A percentile compares a stretch with the other conserved stretches of the same genome.
phyloP scores from a whole-genome alignment of 1,284 basidiomycete species.

The Malassezia furfur region DNA sequence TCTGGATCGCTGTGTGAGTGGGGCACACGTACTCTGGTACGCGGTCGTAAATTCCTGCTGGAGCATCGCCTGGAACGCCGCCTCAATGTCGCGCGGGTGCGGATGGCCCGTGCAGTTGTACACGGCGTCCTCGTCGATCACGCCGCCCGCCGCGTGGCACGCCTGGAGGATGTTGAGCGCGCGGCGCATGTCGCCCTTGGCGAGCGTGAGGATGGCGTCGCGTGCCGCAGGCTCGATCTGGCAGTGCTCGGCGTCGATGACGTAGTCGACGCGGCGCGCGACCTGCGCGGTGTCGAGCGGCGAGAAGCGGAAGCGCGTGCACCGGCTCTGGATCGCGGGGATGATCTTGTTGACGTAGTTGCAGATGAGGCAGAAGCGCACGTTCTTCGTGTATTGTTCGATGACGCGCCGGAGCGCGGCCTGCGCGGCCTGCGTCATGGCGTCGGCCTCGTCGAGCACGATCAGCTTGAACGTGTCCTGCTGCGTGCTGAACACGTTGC shows the following conservation, averaged over 20 bases:
- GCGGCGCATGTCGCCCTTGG: conserved; percentile 92
- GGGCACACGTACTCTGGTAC: conserved; percentile 62
- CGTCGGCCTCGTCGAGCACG: conserved; percentile 96
- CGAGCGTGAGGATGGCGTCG: conserved; percentile 79
- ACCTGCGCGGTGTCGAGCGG: conserved; percentile 79
- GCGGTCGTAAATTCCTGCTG: conserved; percentile 89
- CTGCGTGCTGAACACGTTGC: conserved; percentile 58
- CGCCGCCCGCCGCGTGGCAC: conserved; percentile 88
- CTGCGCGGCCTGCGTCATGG: conserved; percentile 98
- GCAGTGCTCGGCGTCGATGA: conserved; percentile 81
- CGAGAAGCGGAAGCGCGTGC: conserved; percentile 90
- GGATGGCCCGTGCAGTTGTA: conserved; percentile 96
- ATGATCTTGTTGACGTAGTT: conserved; percentile 99
- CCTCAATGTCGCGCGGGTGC: conserved; percentile 84
- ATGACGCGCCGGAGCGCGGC: conserved; percentile 91
- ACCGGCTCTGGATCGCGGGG: conserved; percentile 95
- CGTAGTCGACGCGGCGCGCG: conserved; percentile 66
- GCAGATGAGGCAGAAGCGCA: conserved; percentile 98
- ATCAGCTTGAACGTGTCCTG: conserved; percentile 72
- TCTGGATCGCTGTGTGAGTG: conserved; percentile 61
- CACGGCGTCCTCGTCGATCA: conserved; percentile 75
- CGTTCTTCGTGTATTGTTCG: conserved; percentile 96
- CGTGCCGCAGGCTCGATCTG: conserved; percentile 77
- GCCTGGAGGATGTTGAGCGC: conserved; percentile 93
- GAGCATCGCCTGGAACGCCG: conserved; percentile 89